phyloP scores from a whole-genome alignment of 2,329 filamentous ascomycete species.

The Monilinia fructigena region DNA sequence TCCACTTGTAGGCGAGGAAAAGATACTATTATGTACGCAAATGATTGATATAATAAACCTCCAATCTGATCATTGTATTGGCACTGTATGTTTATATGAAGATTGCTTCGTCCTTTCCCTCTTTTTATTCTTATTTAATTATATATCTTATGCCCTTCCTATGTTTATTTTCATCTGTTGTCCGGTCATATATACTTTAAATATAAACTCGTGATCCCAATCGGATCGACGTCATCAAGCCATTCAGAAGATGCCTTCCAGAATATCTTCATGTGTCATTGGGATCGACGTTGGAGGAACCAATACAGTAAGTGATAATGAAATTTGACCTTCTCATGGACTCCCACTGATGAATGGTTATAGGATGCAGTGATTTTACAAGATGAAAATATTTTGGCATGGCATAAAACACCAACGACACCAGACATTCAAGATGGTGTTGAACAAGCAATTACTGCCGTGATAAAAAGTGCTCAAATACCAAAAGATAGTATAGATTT shows the following conservation, averaged over 20 bases:
- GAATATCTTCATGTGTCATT: constrained; percentile 33
- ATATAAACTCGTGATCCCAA: background rate
- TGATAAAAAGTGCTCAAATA: constrained; percentile 44
- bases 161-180: background rate
- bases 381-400: constrained; percentile 40
- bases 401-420: constrained; percentile 51
- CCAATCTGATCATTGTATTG: background rate
- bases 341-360: background rate
- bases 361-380: constrained; percentile 35
- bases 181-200: background rate
- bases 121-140: background rate
- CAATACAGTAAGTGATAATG: constrained; percentile 44
- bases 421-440: constrained; percentile 52
- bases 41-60: constrained; percentile 9
- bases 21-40: constrained; percentile 15
- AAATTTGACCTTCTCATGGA: background rate
- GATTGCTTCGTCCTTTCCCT: background rate
- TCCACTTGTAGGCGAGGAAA: constrained; percentile 12
- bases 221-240: background rate
- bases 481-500: constrained; percentile 45
- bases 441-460: constrained; percentile 46
- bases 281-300: constrained; percentile 59
- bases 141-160: background rate
- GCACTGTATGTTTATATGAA: background rate
- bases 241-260: constrained; percentile 29